These are phyloP conservation scores for Teratosphaeria zuluensis DNA, from an alignment of 2,329 filamentous ascomycete species.

Conservation along the genomic window DNA sequence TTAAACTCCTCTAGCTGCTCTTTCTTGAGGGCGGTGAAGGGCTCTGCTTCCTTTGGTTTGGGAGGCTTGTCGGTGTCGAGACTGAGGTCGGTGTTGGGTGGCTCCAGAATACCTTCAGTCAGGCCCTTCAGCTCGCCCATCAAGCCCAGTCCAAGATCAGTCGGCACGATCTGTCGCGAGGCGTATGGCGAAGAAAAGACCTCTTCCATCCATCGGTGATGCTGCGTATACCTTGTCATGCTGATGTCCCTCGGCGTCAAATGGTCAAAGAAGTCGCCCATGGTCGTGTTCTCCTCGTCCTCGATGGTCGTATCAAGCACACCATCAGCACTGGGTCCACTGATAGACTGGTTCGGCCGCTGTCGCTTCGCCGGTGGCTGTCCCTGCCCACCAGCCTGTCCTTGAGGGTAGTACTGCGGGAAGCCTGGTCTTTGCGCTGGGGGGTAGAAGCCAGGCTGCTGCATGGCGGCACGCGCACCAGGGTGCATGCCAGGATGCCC, in stretches of 20 bases:
- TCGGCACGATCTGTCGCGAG: slow-evolving; percentile 72
- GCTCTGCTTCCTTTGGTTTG: slow-evolving; percentile 15
- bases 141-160: slow-evolving; percentile 74
- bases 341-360: slow-evolving; percentile 29
- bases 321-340: slow-evolving; percentile 33
- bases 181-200: slow-evolving; percentile 84
- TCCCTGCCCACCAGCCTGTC: slow-evolving; percentile 15
- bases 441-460: not conserved
- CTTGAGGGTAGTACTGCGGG: slow-evolving; percentile 11
- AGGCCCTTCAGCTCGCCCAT: slow-evolving; percentile 68
- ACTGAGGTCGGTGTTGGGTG: slow-evolving; percentile 31
- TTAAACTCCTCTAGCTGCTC: slow-evolving; percentile 79
- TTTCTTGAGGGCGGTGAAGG: slow-evolving; percentile 59
- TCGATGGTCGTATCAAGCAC: slow-evolving; percentile 49
- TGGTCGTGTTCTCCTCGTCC: slow-evolving; percentile 80
- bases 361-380: slow-evolving; percentile 36
- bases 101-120: slow-evolving; percentile 76
- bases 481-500: slow-evolving; percentile 13
- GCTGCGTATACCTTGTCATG: slow-evolving; percentile 76
- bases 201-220: slow-evolving; percentile 99
- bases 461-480: not conserved
- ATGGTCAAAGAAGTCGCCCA: slow-evolving; percentile 82
- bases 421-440: slow-evolving; percentile 7
- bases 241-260: slow-evolving; percentile 85
- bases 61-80: slow-evolving; percentile 2